Percentiles rank a stretch among this genome's conserved stretches.
Evolutionary conservation across 306 rosid genomes (phyloP).

Genomic region (Phaseolus lunatus): DNA sequence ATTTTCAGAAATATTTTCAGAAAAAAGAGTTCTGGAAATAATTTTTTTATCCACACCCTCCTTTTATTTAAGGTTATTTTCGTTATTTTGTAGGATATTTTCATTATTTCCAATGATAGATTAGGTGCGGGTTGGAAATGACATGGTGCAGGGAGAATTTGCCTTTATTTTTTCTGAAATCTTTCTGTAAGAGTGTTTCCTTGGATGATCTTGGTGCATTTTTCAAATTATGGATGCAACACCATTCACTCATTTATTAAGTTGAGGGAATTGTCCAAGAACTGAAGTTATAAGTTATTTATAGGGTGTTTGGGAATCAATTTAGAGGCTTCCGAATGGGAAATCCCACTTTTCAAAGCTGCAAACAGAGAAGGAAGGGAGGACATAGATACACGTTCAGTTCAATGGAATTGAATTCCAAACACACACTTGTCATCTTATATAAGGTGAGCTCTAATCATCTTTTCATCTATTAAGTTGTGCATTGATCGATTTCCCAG

Average conservation of each 20-base stretch:
- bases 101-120: too few relatives aligned
- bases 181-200: conserved; percentile 64
- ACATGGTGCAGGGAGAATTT: too few relatives aligned
- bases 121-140: too few relatives aligned
- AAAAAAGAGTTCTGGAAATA: too few relatives aligned
- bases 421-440: conserved; percentile 48
- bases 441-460: conserved; percentile 56
- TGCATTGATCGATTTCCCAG: conserved; percentile 16
- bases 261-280: conserved; percentile 58
- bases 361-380: background rate
- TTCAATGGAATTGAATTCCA: background rate
- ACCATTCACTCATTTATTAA: conserved; percentile 30
- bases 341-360: background rate
- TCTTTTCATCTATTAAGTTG: conserved; percentile 30
- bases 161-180: conserved; percentile 23
- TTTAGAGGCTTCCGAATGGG: background rate
- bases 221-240: conserved; percentile 57
- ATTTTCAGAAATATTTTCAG: too few relatives aligned
- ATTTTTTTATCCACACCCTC: too few relatives aligned
- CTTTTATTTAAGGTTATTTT: too few relatives aligned
- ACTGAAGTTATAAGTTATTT: conserved; percentile 56
- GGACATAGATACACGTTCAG: background rate
- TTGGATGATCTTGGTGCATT: conserved; percentile 70
- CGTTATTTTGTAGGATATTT: too few relatives aligned
- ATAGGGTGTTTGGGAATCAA: background rate